Conservation (phyloP, 2,329 filamentous ascomycete species). For the Nigrospora oryzae region DNA sequence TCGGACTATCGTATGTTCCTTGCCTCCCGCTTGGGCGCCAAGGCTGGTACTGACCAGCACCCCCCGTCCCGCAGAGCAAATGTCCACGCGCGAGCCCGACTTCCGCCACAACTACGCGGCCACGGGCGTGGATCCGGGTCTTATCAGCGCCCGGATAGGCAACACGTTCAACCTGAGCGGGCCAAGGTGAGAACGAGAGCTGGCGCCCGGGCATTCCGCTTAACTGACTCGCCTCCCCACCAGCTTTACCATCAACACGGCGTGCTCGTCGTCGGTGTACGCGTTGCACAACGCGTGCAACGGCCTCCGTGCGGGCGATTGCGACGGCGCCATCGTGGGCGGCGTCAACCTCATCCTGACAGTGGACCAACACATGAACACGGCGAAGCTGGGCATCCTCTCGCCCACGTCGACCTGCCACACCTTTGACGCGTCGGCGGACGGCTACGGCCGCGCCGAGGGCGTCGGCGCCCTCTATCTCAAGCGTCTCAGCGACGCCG, state of each 20-base stretch:
- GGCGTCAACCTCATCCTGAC: slow-evolving; percentile 26
- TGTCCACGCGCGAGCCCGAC: slow-evolving; percentile 12
- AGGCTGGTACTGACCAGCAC: no score
- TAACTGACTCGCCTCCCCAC: no score
- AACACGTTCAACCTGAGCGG: slow-evolving; percentile 28
- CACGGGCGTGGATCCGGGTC: slow-evolving; percentile 24
- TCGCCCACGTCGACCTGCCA: slow-evolving; percentile 21
- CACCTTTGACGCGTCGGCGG: slow-evolving; percentile 17
- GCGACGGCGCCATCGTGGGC: slow-evolving; percentile 23
- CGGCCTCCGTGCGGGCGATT: slow-evolving; percentile 18
- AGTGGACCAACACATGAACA: slow-evolving; percentile 16
- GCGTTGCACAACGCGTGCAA: slow-evolving; percentile 21
- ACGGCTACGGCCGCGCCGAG: slow-evolving; percentile 18
- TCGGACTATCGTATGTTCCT: slow-evolving; percentile 10
- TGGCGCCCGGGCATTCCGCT: background rate
- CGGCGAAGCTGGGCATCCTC: slow-evolving; percentile 20
- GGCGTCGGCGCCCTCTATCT: slow-evolving; percentile 10
- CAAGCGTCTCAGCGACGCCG: slow-evolving; percentile 11
- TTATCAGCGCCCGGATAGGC: slow-evolving; percentile 27
- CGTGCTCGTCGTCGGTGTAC: slow-evolving; percentile 27
- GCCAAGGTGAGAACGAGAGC: slow-evolving; percentile 7
- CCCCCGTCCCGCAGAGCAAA: slow-evolving; percentile 10
- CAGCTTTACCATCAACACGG: slow-evolving; percentile 21
- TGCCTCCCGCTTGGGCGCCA: slow-evolving; percentile 5
- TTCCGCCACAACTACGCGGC: slow-evolving; percentile 17